Base-by-base conservation (phyloP, 2,329 filamentous ascomycete genomes). In the Alternaria viburni region DNA sequence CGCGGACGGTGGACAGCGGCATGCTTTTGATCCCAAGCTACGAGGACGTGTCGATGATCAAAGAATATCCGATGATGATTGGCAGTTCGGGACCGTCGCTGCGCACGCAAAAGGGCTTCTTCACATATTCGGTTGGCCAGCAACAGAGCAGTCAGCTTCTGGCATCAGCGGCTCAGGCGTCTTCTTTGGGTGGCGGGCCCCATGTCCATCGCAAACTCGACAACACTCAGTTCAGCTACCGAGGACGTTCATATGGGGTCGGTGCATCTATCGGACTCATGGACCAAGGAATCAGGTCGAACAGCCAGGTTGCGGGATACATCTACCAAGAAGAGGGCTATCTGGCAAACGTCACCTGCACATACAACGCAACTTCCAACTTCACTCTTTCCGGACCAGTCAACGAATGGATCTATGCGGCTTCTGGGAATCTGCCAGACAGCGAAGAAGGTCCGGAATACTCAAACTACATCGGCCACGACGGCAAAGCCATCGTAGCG, bases 201-300 rank as follows among this genome's bases (percentile, higher is more conserved):
- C 64, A 65, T 41, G 41, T 70, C 26, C 73, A 74, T 62, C 64
- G 69, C n/a, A 74, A 74, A 49, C 65, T 70, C 15, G 73, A 74
- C 64, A 74, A 74, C 49, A 72, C 72, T 1, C 72, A 70, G 21
- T 75, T 72, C 58, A 74, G 71, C 52, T 74, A 74, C 56, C 57
- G 60, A 6, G 72, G 72, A 49, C 79, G 82, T 68, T 79, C 81
- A 1, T 83, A 82, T 69, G 81, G 81, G 69, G 80, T 83, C 19
- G 81, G 81, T 58, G 80, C 80, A 50, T 77, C 82, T n/a, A 74
- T 80, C 8, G 71, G 72, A 12, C 62, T 75, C 5, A 69, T 65
- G 45, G 73, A 75, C 45, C 52, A 62, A 10, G 21, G 36, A 4
- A 72, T 75, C 6, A 51, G 59, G 11, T 66, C 68, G 17, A 66